These are phyloP conservation scores for Hypomontagnella submonticulosa DNA, from an alignment of 495 filamentous ascomycete species.

Conservation along the genomic window DNA sequence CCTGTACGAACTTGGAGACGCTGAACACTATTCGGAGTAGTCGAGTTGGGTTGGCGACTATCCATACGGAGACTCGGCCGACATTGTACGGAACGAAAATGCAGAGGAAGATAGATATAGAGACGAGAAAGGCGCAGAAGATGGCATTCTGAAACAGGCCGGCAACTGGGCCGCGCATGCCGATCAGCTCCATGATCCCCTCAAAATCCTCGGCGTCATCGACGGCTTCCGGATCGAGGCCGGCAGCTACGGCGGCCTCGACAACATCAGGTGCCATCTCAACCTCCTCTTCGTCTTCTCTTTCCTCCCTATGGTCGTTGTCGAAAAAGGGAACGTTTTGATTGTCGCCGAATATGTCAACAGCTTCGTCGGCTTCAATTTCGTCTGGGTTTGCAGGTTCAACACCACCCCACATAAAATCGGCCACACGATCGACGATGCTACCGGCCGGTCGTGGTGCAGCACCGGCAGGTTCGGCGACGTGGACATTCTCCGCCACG, in stretches of 20 bases:
- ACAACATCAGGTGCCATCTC: slow-evolving; percentile 50
- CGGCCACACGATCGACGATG: slow-evolving; percentile 53
- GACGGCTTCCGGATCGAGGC: slow-evolving; percentile 60
- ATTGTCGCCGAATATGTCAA: slow-evolving; percentile 55
- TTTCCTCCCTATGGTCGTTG: slow-evolving; percentile 34
- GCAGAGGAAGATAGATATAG: slow-evolving; percentile 81
- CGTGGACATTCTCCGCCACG: slow-evolving; percentile 7
- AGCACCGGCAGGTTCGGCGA: slow-evolving; percentile 15
- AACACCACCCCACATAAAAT: slow-evolving; percentile 61
- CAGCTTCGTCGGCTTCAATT: slow-evolving; percentile 51
- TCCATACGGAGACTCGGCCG: slow-evolving; percentile 83
- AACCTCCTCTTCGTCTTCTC: slow-evolving; percentile 41
- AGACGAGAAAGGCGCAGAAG: slow-evolving; percentile 90
- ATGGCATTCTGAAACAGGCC: slow-evolving; percentile 93
- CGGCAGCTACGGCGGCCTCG: slow-evolving; percentile 56
- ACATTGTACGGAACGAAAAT: slow-evolving; percentile 92
- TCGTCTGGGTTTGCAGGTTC: slow-evolving; percentile 41
- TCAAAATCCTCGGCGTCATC: slow-evolving; percentile 98
- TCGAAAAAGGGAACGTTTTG: slow-evolving; percentile 48
- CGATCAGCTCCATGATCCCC: slow-evolving; percentile 93
- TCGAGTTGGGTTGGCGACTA: slow-evolving; percentile 81
- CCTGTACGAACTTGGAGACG: slow-evolving; percentile 73
- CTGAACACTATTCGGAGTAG: slow-evolving; percentile 76
- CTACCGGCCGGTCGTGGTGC: slow-evolving; percentile 44
- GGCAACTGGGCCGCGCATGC: slow-evolving; percentile 92